Percentiles rank a stretch among this genome's conserved stretches.
phyloP scores from a whole-genome alignment of 768 basidiomycete genomes.

The Suillus discolor region DNA sequence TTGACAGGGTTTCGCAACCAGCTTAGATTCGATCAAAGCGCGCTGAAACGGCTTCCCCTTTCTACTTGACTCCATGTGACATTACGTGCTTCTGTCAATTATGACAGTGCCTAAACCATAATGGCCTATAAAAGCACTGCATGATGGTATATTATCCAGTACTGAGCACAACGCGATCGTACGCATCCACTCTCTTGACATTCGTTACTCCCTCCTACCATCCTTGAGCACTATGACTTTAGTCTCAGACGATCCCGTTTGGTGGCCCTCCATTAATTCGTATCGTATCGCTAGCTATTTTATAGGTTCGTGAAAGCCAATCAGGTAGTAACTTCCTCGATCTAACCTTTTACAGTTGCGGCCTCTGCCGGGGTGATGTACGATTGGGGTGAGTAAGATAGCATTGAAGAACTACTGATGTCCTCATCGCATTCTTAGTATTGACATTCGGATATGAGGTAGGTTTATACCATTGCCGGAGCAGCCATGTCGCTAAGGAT shows the following conservation, averaged over 20 bases:
- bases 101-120: not conserved
- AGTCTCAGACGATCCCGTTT: not conserved
- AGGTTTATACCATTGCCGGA: not conserved
- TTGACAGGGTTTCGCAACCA: not conserved
- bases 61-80: not conserved
- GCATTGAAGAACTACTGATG: too few relatives aligned
- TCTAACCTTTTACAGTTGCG: not conserved
- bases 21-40: not conserved
- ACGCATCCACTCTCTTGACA: not conserved
- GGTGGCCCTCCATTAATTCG: not conserved
- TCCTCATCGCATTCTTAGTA: not conserved
- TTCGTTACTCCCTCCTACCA: not conserved
- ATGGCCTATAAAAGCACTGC: not conserved
- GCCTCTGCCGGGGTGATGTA: not conserved
- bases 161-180: not conserved
- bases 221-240: not conserved
- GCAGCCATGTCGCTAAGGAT: not conserved
- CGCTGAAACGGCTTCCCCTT: not conserved
- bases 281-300: not conserved
- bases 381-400: not conserved
- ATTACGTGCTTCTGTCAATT: not conserved
- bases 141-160: not conserved
- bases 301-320: not conserved
- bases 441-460: not conserved
- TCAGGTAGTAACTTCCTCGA: not conserved